Base-by-base conservation (phyloP, 495 filamentous ascomycete genomes). In the Neurospora sp. region DNA sequence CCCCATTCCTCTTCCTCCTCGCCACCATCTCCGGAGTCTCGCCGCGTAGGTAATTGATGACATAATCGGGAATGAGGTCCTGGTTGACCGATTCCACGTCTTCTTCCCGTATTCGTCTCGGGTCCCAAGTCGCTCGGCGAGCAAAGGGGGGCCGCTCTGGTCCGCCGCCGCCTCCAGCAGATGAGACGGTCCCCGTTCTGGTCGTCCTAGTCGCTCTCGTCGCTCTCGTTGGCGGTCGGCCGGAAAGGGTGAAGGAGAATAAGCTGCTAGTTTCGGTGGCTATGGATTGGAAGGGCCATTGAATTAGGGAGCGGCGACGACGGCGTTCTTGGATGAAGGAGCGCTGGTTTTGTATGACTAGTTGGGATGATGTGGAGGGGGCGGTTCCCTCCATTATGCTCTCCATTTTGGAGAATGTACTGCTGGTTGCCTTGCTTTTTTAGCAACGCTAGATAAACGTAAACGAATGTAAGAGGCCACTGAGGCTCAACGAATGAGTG, bases 61-160 rank as follows among this genome's bases (percentile, higher is more conserved):
- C 82, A 70, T 85, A 86, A 71, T 85, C 84, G 7, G 84, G 84
- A 15, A 85, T 79, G 19, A 85, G 72, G 73, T 80, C 79, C 69
- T 77, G 77, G 59, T 82, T 78, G 39, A 84, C 76, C 43, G 79
- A 79, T 48, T 78, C 72, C 13, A 71, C 48, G 66, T 73, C 54
- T 70, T 42, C 59, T 19, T 70, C 70, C 19, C 39, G 66, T 39
- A 28, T 73, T 37, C n/a, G 76, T 34, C 69, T 75, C n/a, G 74
- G 77, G 69, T 77, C 73, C 76, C 77, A 79, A 6, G 78, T 79
- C 9, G 76, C 78, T 7, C 75, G 62, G 15, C 75, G 75, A n/a
- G 43, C 73, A 42, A 74, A 70, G 19, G 45, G 70, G 39, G 66
- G 54, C 5, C 54, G 54, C 54, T 66, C 54, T 66, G 15, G 24